These are phyloP conservation scores for Heterobasidion occidentale DNA, from an alignment of 1,284 basidiomycete genomes.

Conservation along the genomic window DNA sequence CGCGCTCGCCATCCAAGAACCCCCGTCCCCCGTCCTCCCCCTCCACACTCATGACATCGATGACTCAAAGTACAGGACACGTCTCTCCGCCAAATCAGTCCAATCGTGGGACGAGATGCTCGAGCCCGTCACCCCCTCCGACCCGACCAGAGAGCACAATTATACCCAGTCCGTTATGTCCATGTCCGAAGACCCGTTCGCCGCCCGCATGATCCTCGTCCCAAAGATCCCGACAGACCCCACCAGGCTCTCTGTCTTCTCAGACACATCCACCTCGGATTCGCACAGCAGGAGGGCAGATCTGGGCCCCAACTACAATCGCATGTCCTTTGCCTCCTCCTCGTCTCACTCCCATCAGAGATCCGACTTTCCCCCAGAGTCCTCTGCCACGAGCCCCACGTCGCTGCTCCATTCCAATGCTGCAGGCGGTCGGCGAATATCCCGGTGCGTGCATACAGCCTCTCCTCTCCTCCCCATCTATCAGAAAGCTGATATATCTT, in stretches of 20 bases:
- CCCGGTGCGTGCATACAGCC: constrained; percentile 10
- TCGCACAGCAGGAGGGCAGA: constrained; percentile 28
- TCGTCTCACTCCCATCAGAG: constrained; percentile 39
- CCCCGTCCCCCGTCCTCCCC: constrained; percentile 25
- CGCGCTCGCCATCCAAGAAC: constrained; percentile 43
- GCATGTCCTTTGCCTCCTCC: constrained; percentile 48
- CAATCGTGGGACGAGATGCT: constrained; percentile 39
- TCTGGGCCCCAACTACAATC: constrained; percentile 24
- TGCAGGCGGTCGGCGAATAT: constrained; percentile 4
- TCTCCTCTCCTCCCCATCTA: neutral
- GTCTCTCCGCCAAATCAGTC: constrained; percentile 42
- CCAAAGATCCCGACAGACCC: constrained; percentile 25
- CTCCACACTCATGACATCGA: constrained; percentile 16
- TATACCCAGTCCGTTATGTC: constrained; percentile 51
- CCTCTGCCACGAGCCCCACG: constrained; percentile 5
- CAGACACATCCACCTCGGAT: constrained; percentile 41
- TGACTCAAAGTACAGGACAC: constrained; percentile 19
- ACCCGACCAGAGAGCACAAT: constrained; percentile 27
- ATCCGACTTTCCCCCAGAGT: constrained; percentile 10
- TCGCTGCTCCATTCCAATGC: constrained; percentile 4
- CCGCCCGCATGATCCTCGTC: constrained; percentile 36
- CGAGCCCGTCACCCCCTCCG: constrained; percentile 19
- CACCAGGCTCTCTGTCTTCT: constrained; percentile 44
- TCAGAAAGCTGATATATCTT: neutral
- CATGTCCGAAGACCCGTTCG: constrained; percentile 61